Base-by-base conservation (phyloP, 371 early-diverging fungal species). In the Thermomucor indicae-seudaticae region DNA sequence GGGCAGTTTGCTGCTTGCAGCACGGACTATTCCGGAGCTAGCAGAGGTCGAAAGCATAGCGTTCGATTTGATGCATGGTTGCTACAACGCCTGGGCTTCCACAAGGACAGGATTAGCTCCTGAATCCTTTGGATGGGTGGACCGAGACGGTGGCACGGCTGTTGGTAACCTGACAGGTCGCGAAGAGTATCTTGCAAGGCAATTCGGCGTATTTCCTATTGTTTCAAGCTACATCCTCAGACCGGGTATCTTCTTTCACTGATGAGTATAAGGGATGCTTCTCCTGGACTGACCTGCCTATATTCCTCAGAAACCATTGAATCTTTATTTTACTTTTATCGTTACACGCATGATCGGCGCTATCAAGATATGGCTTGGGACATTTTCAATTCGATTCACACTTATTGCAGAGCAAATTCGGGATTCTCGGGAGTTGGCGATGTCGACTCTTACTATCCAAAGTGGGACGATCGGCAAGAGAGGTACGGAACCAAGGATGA, bases 331-430 rank as follows among this genome's bases (percentile, higher is more conserved):
- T 72, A 81, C 43, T 62, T 88, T 53, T 89, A 78, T 56, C 75
- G 88, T 4, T 67, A 79, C 29, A 90, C 93, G 10, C 76, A 84
- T 0, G 77, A 91, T 55, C 65, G 67, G 12, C 67, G 63, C 24
- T 91, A 85, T 45, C 81, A 86, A 51, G 85, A 85, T 25, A 74
- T 81, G 75, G 89, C 85, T 4, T 87, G 85, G 84, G 59, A 81
- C 29, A 81, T 88, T 38, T 85, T 87, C 55, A 55, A 77, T 59
- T 57, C 72, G 17, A 46, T 75, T 6, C 65, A 75, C 31, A 67
- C 56, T 0, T 71, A 69, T 47, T 71, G 75, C 48, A 59, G 49
- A 49, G 53, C 67, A 4, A 60, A 61, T 28, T 71, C 69, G 23
- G 75, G 75, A 0, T 75, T 64, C 32, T 57, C 70, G 0, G 69